A percentile compares a stretch with the other conserved stretches of the same genome.
phyloP scores from a whole-genome alignment of 371 early-diverging fungal genomes.

The Smittium culicis region DNA sequence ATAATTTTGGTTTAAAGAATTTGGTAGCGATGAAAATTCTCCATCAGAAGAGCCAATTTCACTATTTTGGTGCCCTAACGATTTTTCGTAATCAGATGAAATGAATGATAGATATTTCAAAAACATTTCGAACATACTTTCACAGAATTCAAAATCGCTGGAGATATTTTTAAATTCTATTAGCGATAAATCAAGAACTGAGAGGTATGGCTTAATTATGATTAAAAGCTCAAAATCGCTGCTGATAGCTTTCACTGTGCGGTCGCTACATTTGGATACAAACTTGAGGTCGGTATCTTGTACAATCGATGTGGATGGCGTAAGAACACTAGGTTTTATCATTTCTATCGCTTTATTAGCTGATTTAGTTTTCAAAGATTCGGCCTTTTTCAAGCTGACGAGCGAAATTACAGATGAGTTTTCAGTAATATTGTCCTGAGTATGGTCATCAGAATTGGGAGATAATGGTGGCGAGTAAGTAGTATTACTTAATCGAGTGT shows the following conservation, averaged over 20 bases:
- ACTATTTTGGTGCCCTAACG: no score
- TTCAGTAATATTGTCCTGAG: no score
- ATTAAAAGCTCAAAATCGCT: constrained; percentile 12
- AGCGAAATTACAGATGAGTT: neutral
- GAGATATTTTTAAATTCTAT: neutral
- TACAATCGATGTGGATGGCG: neutral
- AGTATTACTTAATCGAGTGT: no score
- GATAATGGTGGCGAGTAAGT: neutral
- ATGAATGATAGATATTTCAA: no score
- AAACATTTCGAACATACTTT: no score
- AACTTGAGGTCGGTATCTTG: neutral
- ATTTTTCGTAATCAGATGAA: no score
- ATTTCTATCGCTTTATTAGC: no score
- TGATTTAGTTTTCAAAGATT: no score
- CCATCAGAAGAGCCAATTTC: no score
- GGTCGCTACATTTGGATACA: constrained; percentile 5
- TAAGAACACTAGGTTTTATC: neutral
- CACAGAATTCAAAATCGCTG: no score
- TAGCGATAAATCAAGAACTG: neutral
- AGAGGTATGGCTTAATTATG: neutral
- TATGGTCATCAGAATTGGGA: neutral
- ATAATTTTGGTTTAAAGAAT: no score
- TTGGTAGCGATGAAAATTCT: no score
- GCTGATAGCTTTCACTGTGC: constrained; percentile 3
- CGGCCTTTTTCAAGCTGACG: neutral